Percentiles rank a stretch among this genome's conserved stretches.
Conservation (phyloP, 2,329 filamentous ascomycete genomes). For the Ascomycota sp. region DNA sequence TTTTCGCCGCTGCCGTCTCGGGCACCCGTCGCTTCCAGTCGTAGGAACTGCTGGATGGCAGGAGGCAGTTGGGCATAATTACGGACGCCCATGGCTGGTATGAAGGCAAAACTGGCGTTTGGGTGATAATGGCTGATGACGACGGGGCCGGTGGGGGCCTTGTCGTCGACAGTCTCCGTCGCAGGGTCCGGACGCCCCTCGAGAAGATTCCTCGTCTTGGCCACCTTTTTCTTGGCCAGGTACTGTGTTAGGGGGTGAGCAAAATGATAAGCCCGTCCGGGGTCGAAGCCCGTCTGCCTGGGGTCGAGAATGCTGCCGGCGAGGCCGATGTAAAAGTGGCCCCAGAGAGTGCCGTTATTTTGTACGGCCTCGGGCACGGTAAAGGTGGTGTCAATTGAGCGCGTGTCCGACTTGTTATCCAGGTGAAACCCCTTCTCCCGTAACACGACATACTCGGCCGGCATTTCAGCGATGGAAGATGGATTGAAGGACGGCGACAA, state of each 20-base stretch:
- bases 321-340: constrained; percentile 77
- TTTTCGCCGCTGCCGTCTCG: constrained; percentile 72
- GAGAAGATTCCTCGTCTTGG: constrained; percentile 78
- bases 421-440: constrained; percentile 64
- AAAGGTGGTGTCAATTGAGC: constrained; percentile 59
- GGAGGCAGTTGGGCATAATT: constrained; percentile 48
- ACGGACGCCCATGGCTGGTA: constrained; percentile 58
- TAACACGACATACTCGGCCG: constrained; percentile 51
- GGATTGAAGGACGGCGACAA: constrained; percentile 57
- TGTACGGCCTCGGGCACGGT: constrained; percentile 61
- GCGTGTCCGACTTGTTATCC: constrained; percentile 59
- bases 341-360: constrained; percentile 84
- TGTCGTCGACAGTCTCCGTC: constrained; percentile 27
- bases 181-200: constrained; percentile 20
- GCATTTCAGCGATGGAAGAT: constrained; percentile 42
- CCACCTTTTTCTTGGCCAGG: constrained; percentile 72
- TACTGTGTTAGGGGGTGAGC: constrained; percentile 74
- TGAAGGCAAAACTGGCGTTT: constrained; percentile 75
- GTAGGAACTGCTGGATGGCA: constrained; percentile 56
- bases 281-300: constrained; percentile 47
- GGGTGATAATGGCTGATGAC: constrained; percentile 84
- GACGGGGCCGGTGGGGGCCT: constrained; percentile 40
- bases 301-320: constrained; percentile 62
- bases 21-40: constrained; percentile 59
- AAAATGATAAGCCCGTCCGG: constrained; percentile 63